Evolutionary conservation across 768 basidiomycete genomes (phyloP).

Genomic region (Lactifluus pinguis): DNA sequence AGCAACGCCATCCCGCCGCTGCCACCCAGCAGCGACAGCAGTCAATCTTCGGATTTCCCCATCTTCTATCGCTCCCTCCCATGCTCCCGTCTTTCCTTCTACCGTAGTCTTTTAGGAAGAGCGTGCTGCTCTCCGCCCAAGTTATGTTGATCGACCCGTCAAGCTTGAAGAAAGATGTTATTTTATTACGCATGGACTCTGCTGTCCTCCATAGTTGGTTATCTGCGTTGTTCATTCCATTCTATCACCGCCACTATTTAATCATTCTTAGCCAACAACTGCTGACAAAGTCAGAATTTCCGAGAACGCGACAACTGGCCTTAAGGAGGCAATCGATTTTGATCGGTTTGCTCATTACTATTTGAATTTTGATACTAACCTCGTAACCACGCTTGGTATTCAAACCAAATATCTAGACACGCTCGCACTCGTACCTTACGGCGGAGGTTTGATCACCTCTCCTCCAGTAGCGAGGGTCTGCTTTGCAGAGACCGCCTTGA

Average conservation of each 20-base stretch:
- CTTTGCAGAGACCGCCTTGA: no score
- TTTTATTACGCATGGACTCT: constrained; percentile 20
- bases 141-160: constrained; percentile 22
- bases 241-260: neutral
- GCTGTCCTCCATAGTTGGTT: constrained; percentile 14
- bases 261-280: constrained; percentile 10
- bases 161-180: constrained; percentile 17
- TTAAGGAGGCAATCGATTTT: constrained; percentile 45
- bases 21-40: constrained; percentile 38
- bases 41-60: constrained; percentile 38
- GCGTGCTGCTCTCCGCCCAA: constrained; percentile 11
- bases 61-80: neutral
- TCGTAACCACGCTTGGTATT: no score
- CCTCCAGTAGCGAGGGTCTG: no score
- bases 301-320: constrained; percentile 12
- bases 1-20: constrained; percentile 54
- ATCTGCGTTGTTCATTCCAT: constrained; percentile 4
- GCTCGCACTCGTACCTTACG: no score
- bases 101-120: constrained; percentile 20
- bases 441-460: no score
- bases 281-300: constrained; percentile 13
- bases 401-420: no score
- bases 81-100: constrained; percentile 2
- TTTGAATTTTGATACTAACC: no score
- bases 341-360: constrained; percentile 50